Conservation (phyloP, 805 yeast genomes). For the Metschnikowia santaceciliae region DNA sequence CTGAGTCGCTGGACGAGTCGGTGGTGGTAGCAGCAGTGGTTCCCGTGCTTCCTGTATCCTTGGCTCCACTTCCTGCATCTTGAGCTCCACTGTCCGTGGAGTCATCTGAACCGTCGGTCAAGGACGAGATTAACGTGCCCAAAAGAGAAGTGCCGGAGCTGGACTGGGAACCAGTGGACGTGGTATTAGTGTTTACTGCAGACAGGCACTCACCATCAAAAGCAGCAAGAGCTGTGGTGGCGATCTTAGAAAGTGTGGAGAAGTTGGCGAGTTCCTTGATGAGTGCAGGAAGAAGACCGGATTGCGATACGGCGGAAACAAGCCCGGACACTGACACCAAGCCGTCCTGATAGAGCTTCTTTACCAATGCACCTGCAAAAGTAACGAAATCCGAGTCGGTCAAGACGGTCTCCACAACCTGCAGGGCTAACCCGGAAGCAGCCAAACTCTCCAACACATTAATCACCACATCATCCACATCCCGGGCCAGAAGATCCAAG, state of each 20-base stretch:
- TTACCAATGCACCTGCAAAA: slow-evolving; percentile 34
- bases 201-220: slow-evolving; percentile 25
- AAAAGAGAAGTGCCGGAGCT: not conserved
- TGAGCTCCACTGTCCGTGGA: not conserved
- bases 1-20: not conserved
- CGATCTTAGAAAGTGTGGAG: slow-evolving; percentile 31
- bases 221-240: slow-evolving; percentile 36
- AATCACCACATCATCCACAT: slow-evolving; percentile 26
- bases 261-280: slow-evolving; percentile 31
- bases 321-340: slow-evolving; percentile 27
- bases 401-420: slow-evolving; percentile 35
- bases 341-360: slow-evolving; percentile 26
- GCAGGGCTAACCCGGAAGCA: slow-evolving; percentile 38
- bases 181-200: not conserved
- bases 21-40: not conserved
- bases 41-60: no score
- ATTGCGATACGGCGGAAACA: slow-evolving; percentile 29
- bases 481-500: slow-evolving; percentile 15
- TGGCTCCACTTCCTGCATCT: no score
- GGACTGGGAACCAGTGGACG: slow-evolving; percentile 3
- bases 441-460: slow-evolving; percentile 40
- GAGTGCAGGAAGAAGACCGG: slow-evolving; percentile 32
- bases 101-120: not conserved
- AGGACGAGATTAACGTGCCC: slow-evolving; percentile 1
- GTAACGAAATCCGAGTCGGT: slow-evolving; percentile 35